Percentiles rank a stretch among this genome's conserved stretches.
phyloP scores from a whole-genome alignment of 495 filamentous ascomycete species.

The Pyrenopolyporus hunteri region DNA sequence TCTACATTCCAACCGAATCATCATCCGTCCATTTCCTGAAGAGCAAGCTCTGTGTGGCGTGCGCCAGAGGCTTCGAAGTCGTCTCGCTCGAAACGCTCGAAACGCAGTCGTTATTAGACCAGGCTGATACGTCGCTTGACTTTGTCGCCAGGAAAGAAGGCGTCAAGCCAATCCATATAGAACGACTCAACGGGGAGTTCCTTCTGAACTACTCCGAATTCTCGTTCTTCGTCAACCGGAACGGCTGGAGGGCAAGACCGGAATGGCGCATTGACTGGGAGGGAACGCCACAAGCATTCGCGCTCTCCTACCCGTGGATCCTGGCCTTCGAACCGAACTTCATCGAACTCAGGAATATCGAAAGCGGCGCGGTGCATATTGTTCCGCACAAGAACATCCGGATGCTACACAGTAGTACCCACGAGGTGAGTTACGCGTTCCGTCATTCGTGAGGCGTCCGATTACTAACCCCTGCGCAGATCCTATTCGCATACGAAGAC shows the following conservation, averaged over 20 bases:
- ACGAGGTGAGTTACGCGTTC: slow-evolving; percentile 75
- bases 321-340: slow-evolving; percentile 99
- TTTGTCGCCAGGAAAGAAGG: slow-evolving; percentile 93
- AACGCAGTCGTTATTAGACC: slow-evolving; percentile 94
- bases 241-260: slow-evolving; percentile 93
- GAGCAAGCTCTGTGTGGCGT: slow-evolving; percentile 95
- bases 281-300: slow-evolving; percentile 87
- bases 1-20: slow-evolving; percentile 96
- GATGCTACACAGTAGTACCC: slow-evolving; percentile 94
- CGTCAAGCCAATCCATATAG: slow-evolving; percentile 96
- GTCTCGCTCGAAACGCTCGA: slow-evolving; percentile 96
- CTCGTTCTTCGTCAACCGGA: slow-evolving; percentile 98
- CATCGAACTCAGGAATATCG: slow-evolving; percentile 93
- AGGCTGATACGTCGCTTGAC: slow-evolving; percentile 97
- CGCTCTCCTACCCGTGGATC: slow-evolving; percentile 92
- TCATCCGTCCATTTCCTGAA: slow-evolving; percentile 97
- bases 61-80: slow-evolving; percentile 94
- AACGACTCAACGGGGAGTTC: slow-evolving; percentile 95
- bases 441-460: neutral
- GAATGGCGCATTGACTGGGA: slow-evolving; percentile 99
- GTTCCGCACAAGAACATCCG: slow-evolving; percentile 93
- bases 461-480: slow-evolving; percentile 20
- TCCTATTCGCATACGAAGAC: slow-evolving; percentile 89
- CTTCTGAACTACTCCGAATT: slow-evolving; percentile 97
- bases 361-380: slow-evolving; percentile 91